Conservation (phyloP, 2,329 filamentous ascomycete genomes). For the Trichothecium roseum region DNA sequence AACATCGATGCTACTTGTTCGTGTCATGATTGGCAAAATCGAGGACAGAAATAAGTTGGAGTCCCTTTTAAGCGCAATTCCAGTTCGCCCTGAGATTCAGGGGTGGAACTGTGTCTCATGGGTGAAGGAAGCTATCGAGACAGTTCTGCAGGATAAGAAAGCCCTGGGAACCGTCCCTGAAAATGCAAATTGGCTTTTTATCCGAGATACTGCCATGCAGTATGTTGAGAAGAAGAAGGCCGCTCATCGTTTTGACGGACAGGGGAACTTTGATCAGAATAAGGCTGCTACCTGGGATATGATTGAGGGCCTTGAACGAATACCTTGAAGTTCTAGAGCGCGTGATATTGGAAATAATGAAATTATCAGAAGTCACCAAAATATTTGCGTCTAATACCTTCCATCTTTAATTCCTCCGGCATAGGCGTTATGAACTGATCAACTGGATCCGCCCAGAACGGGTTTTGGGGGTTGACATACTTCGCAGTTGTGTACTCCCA, state of each 20-base stretch:
- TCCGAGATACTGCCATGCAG: slow-evolving; percentile 23
- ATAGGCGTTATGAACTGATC: slow-evolving; percentile 9
- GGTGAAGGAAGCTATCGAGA: slow-evolving; percentile 28
- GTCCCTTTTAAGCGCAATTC: too few species aligned
- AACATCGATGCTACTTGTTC: too few species aligned
- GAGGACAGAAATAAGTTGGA: too few species aligned
- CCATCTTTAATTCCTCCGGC: slow-evolving; percentile 9
- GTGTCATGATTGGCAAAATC: too few species aligned
- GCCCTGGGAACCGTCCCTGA: slow-evolving; percentile 17
- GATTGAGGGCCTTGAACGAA: background rate
- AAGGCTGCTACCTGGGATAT: slow-evolving; percentile 1
- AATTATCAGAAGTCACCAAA: slow-evolving; percentile 7
- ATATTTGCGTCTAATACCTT: slow-evolving; percentile 8
- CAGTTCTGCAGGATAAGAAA: slow-evolving; percentile 15
- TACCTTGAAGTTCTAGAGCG: too few species aligned
- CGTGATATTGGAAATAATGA: background rate
- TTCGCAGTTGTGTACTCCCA: slow-evolving; percentile 20
- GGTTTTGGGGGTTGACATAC: slow-evolving; percentile 13
- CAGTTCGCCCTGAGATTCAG: slow-evolving; percentile 15
- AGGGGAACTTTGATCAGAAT: slow-evolving; percentile 1
- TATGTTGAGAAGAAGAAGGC: slow-evolving; percentile 27
- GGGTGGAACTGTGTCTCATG: slow-evolving; percentile 33
- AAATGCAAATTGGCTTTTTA: slow-evolving; percentile 18
- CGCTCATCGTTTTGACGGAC: slow-evolving; percentile 27
- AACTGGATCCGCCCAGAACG: slow-evolving; percentile 12